Percentiles rank a stretch among this genome's conserved stretches.
Evolutionary conservation across 345 rosid genomes (phyloP).

Genomic region (Pseudoturritis turrita): DNA sequence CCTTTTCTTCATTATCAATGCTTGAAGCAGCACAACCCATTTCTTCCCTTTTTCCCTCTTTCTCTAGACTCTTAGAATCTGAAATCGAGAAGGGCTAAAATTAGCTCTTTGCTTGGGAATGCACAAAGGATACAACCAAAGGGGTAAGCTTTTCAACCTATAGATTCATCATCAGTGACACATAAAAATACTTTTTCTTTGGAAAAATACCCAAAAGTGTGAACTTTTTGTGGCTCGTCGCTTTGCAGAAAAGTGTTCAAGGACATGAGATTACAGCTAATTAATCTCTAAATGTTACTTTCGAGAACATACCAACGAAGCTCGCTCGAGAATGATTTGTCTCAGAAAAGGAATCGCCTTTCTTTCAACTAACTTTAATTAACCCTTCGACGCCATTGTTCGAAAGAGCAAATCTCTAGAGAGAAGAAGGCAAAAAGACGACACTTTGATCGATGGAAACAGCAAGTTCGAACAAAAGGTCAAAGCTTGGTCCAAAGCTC

Average conservation of each 20-base stretch:
- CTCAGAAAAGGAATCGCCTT: conserved; percentile 14
- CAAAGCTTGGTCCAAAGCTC: conserved; percentile 30
- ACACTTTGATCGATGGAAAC: conserved; percentile 21
- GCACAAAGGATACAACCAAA: neutral
- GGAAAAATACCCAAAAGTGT: conserved; percentile 8
- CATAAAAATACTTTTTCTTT: neutral
- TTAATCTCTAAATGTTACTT: conserved; percentile 8
- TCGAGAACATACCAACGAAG: conserved; percentile 26
- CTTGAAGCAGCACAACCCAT: conserved; percentile 94
- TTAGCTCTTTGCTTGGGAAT: neutral
- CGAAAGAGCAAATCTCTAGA: neutral
- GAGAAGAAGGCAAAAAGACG: conserved; percentile 1
- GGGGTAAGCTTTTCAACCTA: conserved; percentile 7
- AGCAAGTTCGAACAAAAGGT: conserved; percentile 20
- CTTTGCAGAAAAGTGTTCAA: conserved; percentile 7
- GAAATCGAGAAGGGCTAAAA: conserved; percentile 4
- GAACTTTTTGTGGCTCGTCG: conserved; percentile 7
- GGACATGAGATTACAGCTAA: conserved; percentile 23
- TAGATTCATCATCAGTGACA: neutral
- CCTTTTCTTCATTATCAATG: conserved; percentile 74
- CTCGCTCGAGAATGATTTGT: conserved; percentile 4
- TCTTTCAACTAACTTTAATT: neutral
- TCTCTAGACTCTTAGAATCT: neutral
- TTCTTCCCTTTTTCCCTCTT: conserved; percentile 1
- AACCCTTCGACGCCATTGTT: neutral